Evolutionary conservation across 202 grass and related monocot genomes (phyloP).

Genomic region (Digitaria exilis): DNA sequence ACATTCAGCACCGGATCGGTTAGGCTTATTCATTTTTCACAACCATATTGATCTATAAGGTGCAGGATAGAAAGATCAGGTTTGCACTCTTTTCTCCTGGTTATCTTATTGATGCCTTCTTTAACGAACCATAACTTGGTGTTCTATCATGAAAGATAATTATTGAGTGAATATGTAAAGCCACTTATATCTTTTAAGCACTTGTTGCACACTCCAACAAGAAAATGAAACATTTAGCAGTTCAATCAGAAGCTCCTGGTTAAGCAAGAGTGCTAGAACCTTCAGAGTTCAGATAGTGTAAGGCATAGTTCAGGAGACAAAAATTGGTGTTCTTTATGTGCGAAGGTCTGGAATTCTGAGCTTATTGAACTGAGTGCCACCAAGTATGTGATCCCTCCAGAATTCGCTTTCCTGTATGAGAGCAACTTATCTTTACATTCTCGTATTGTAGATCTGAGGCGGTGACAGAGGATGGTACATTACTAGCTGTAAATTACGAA

Average conservation of each 20-base stretch:
- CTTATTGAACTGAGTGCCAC: conserved; percentile 69
- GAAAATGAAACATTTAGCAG: conserved; percentile 85
- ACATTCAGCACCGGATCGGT: conserved; percentile 88
- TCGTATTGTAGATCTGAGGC: conserved; percentile 84
- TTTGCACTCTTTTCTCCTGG: conserved; percentile 31
- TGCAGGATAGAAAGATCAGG: conserved; percentile 97
- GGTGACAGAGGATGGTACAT: conserved; percentile 41
- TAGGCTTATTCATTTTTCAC: conserved; percentile 24
- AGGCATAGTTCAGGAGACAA: conserved; percentile 22
- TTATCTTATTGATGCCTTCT: not conserved
- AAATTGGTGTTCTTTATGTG: conserved; percentile 25
- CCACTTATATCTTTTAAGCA: conserved; percentile 75
- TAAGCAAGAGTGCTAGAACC: conserved; percentile 85
- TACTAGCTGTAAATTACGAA: too few relatives aligned
- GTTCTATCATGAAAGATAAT: conserved; percentile 58
- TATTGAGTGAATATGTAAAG: conserved; percentile 87
- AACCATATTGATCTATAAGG: conserved; percentile 58
- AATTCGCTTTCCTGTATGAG: conserved; percentile 78
- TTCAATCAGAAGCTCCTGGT: conserved; percentile 90
- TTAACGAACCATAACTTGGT: too few relatives aligned
- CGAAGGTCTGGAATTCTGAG: conserved; percentile 76
- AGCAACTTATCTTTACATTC: conserved; percentile 93
- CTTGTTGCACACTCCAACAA: conserved; percentile 78
- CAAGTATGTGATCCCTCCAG: conserved; percentile 77
- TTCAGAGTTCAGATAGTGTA: conserved; percentile 91